Evolutionary conservation across 805 yeast species (phyloP), one percentile per base, ranked within the genome.

Genomic region (Torulaspora indica): DNA sequence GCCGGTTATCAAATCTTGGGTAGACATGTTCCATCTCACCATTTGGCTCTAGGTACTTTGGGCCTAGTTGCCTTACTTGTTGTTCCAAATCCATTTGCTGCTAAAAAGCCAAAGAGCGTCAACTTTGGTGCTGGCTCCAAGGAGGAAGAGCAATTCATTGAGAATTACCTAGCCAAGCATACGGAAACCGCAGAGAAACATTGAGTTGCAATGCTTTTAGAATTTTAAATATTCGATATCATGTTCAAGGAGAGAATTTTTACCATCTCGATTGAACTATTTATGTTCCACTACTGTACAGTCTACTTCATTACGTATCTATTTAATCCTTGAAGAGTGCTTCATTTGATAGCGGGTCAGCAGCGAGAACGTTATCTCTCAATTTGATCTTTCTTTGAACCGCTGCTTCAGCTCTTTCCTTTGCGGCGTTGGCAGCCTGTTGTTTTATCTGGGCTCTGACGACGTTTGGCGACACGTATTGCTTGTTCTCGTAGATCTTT

Each of bases 401-500:
- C 6, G 95, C 86, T 47, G 86, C 87, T 40, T 85, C 90, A 40
- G 84, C 78, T 69, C 98, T 81, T 30, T 78, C 67, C 53, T 74
- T 76, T 35, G 96, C 95, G 54, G 80, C 81, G 42, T 74, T 78
- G 3, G 97, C 97, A 43, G 84, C 81, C 61, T 84, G 78, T 56
- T 82, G 85, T 64, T 79, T 85, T 52, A 75, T 49, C 72, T 90
- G 96, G 9, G 98, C 87, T 73, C 98, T 85, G 31, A 84, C 91
- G 48, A 85, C 80, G 74, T 93, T 93, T 53, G 98, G 98, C 48
- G 96, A 86, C 38, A 93, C 96, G 67, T 86, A 93, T 68, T 91
- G 93, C 73, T 87, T 90, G 73, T 93, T 93, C 62, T 93, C 98
- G 69, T 87, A 93, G 53, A 93, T 89, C 75, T 90, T 88, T 52